Conservation (phyloP, 148 eudicot genomes). For the Talinum fruticosum region DNA sequence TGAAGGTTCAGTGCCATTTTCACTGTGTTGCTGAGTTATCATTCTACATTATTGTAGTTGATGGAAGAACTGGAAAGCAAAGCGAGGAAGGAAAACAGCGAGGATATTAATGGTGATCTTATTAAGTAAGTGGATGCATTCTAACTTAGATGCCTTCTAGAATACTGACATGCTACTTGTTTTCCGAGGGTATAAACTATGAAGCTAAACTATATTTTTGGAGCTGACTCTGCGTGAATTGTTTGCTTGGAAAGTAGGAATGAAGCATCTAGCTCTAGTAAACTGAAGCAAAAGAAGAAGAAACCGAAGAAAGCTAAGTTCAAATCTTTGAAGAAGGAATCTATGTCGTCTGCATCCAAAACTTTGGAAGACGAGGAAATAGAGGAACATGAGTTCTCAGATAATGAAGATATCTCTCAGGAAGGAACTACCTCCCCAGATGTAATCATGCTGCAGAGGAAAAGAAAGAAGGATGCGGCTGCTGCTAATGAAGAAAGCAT, state of each 20-base stretch:
- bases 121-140: conserved; percentile 38
- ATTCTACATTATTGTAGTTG: conserved; percentile 45
- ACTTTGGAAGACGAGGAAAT: conserved; percentile 42
- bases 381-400: conserved; percentile 43
- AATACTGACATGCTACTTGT: neutral
- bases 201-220: neutral
- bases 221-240: conserved; percentile 10
- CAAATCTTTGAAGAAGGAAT: conserved; percentile 74
- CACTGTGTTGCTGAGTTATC: conserved; percentile 13
- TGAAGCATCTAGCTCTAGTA: conserved; percentile 40
- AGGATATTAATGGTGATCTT: conserved; percentile 40
- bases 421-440: conserved; percentile 43
- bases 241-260: conserved; percentile 37
- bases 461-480: conserved; percentile 49
- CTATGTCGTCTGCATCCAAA: conserved; percentile 51
- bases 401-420: conserved; percentile 42
- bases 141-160: neutral
- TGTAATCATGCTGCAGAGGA: conserved; percentile 44
- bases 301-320: conserved; percentile 86
- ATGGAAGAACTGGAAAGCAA: conserved; percentile 81
- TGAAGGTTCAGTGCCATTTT: conserved; percentile 1
- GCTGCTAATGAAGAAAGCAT: conserved; percentile 40
- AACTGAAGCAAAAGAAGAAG: conserved; percentile 74
- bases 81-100: conserved; percentile 63
- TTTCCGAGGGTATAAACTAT: neutral